phyloP scores from a whole-genome alignment of 1,284 basidiomycete genomes.

The Microbotryum silenes-acaulis region DNA sequence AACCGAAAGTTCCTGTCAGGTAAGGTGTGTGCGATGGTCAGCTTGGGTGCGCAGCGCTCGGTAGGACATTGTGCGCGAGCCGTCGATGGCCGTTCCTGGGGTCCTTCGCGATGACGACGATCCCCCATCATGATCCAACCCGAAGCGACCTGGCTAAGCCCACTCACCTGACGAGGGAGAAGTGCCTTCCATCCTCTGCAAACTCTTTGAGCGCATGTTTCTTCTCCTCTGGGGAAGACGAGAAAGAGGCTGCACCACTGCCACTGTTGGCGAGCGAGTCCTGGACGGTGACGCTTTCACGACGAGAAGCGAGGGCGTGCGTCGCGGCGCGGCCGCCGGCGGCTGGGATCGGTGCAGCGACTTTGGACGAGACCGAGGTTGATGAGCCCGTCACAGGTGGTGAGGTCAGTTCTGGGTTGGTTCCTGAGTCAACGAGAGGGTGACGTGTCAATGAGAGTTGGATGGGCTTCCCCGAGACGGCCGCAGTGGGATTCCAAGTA shows the following conservation, averaged over 20 bases:
- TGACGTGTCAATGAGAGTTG: background rate
- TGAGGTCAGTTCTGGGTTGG: conserved; percentile 24
- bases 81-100: conserved; percentile 1
- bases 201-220: conserved; percentile 62
- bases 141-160: conserved; percentile 5
- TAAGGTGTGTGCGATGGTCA: background rate
- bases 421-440: conserved; percentile 12
- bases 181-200: conserved; percentile 79
- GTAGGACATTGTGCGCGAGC: no score
- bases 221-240: background rate
- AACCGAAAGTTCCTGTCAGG: conserved; percentile 85
- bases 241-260: background rate
- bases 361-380: conserved; percentile 23
- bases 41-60: background rate
- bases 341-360: conserved; percentile 10
- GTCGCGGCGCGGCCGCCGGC: conserved; percentile 5
- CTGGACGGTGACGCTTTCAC: conserved; percentile 13
- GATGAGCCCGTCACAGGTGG: conserved; percentile 24
- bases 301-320: conserved; percentile 24
- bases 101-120: background rate
- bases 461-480: background rate
- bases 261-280: background rate
- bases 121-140: no score
- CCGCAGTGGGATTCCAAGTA: background rate
- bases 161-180: conserved; percentile 80